Evolutionary conservation across 345 rosid species (phyloP).

Genomic region (Draba incana): DNA sequence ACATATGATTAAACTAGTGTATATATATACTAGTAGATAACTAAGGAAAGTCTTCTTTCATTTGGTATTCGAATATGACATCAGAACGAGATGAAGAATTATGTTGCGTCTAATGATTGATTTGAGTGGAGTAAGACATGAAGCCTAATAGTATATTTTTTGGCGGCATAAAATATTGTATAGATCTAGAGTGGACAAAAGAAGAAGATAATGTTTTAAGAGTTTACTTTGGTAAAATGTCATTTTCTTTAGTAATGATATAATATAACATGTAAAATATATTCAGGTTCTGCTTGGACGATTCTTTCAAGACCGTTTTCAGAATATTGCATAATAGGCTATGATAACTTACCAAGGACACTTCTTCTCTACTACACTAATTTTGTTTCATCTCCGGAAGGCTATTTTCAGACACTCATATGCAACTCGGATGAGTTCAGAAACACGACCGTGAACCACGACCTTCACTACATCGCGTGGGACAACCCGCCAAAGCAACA

Average conservation of each 20-base stretch:
- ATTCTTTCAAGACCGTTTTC: slow-evolving; percentile 85
- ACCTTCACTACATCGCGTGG: slow-evolving; percentile 88
- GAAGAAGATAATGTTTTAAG: neutral
- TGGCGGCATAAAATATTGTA: neutral
- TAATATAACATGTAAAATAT: neutral
- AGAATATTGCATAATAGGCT: slow-evolving; percentile 74
- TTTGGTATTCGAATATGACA: neutral
- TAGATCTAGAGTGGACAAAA: neutral
- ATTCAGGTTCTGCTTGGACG: slow-evolving; percentile 92
- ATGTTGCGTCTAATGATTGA: slow-evolving; percentile 15
- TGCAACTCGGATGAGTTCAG: slow-evolving; percentile 83
- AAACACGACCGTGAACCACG: slow-evolving; percentile 86
- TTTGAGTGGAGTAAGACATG: slow-evolving; percentile 4
- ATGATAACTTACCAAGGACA: slow-evolving; percentile 91
- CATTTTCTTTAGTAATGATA: slow-evolving; percentile 9
- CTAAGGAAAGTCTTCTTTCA: slow-evolving; percentile 3
- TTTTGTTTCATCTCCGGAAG: slow-evolving; percentile 87
- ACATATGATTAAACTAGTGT: neutral
- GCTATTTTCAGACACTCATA: slow-evolving; percentile 85
- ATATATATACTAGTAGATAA: no score
- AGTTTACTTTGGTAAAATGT: slow-evolving; percentile 21
- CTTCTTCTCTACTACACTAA: slow-evolving; percentile 90
- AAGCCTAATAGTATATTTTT: neutral
- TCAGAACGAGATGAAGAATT: neutral
- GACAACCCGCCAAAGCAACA: slow-evolving; percentile 98